These are phyloP conservation scores for Talaromyces funiculosus DNA, from an alignment of 2,329 filamentous ascomycete species.

Conservation along the genomic window DNA sequence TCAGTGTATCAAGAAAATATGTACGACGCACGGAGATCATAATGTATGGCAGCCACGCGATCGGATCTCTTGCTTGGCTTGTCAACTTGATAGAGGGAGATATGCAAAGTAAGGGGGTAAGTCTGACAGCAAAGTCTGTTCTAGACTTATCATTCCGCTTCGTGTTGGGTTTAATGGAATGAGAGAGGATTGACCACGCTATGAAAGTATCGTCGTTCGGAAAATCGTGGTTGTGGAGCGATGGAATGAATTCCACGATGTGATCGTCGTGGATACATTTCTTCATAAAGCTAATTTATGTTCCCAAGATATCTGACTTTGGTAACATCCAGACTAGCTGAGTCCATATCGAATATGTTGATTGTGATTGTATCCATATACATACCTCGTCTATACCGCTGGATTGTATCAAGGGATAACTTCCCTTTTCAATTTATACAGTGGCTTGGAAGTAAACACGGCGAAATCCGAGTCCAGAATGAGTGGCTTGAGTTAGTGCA, in stretches of 20 bases:
- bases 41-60: slow-evolving; percentile 11
- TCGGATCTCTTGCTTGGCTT: slow-evolving; percentile 4
- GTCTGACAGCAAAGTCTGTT: background rate
- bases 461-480: background rate
- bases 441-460: background rate
- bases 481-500: slow-evolving; percentile 4
- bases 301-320: background rate
- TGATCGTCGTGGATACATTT: background rate
- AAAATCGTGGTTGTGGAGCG: slow-evolving; percentile 1
- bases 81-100: background rate
- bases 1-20: background rate
- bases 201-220: background rate
- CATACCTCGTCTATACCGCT: background rate
- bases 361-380: background rate
- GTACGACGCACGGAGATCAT: background rate
- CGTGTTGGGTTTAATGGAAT: background rate
- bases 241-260: background rate
- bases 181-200: background rate
- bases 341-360: background rate
- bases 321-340: background rate
- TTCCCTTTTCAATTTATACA: background rate
- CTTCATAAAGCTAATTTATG: background rate
- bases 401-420: background rate
- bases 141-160: background rate
- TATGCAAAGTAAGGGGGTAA: background rate